Conservation (phyloP, 192 early-diverging fungal genomes). For the Ramicandelaber brevisporus region DNA sequence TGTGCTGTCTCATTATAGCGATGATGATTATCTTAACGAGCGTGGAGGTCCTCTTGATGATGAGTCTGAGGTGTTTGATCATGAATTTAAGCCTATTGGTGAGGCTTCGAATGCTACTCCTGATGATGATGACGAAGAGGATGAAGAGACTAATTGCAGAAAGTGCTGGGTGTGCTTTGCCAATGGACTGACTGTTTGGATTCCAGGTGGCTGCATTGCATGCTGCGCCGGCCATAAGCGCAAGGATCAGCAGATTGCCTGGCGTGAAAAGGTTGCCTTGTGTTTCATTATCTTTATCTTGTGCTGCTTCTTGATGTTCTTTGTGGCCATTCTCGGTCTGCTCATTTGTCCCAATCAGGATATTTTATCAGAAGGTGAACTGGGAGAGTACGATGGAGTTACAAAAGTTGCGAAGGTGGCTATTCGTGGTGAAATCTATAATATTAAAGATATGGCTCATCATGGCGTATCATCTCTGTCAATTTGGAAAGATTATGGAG, state of each 20-base stretch:
- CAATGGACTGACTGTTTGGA: slow-evolving; percentile 40
- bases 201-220: slow-evolving; percentile 42
- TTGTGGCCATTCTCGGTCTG: slow-evolving; percentile 46
- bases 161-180: slow-evolving; percentile 65
- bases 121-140: slow-evolving; percentile 10
- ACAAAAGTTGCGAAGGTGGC: slow-evolving; percentile 26
- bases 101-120: slow-evolving; percentile 11
- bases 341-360: slow-evolving; percentile 47
- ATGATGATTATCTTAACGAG: slow-evolving; percentile 2
- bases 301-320: slow-evolving; percentile 55
- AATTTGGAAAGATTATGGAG: no score
- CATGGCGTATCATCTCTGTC: slow-evolving; percentile 19
- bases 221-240: slow-evolving; percentile 53
- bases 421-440: slow-evolving; percentile 63
- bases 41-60: no score
- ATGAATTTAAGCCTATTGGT: no score
- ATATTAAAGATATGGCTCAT: slow-evolving; percentile 34
- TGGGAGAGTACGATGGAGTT: slow-evolving; percentile 27
- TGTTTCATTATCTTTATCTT: slow-evolving; percentile 56
- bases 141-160: slow-evolving; percentile 21
- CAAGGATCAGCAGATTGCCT: slow-evolving; percentile 62
- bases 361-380: slow-evolving; percentile 36
- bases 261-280: slow-evolving; percentile 90
- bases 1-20: slow-evolving; percentile 4
- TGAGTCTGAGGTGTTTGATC: no score